Evolutionary conservation across 1,284 basidiomycete genomes (phyloP), one percentile per base, ranked within the genome.

Genomic region (Sporisorium graminicola): DNA sequence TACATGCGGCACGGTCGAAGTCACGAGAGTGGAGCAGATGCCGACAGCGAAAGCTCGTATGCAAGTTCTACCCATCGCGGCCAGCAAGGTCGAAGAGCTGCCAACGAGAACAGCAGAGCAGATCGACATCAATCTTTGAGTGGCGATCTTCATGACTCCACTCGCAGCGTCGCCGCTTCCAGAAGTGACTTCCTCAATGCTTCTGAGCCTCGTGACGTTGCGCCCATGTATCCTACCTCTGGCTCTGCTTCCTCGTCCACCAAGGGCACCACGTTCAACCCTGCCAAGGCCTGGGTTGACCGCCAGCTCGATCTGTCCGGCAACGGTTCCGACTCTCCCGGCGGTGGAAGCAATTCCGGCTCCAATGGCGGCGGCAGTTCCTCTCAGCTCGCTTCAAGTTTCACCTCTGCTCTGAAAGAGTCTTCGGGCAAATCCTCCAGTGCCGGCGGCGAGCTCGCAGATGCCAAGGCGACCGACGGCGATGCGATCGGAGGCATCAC

Each of bases 31-130:
- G 69, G 74, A 0, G 77, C 72, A 56, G 74, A 76, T 37, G 74
- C 77, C 6, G 77, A 73, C 58, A 70, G 67, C 60, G 69, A 73
- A 24, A 72, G 68, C 60, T 76, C 69, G 3, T 72, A 53, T 29
- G 58, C 60, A 18, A 67, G 68, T 27, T 68, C 68, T 9, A 51
- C 52, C 3, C 46, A 66, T 24, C 51, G 59, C n/a, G 60, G 58
- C 14, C 59, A 47, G 26, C 54, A 43, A 14, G 24, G 55, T 16
- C 44, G 29, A 13, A 31, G 14, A 10, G 22, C 20, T n/a, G 18
- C 20, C 12, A 31, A 49, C 18, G 22, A 40, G 12, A 12, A 22
- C 35, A 29, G 9, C 29, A 20, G n/a, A 42, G 27, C 40, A 24
- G 50, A 46, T 16, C 49, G 42, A 26, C 31, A n/a, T 24, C 42